A percentile compares a stretch with the other conserved stretches of the same genome.
phyloP scores from a whole-genome alignment of 768 basidiomycete species.

The Boletus tomentosulus region DNA sequence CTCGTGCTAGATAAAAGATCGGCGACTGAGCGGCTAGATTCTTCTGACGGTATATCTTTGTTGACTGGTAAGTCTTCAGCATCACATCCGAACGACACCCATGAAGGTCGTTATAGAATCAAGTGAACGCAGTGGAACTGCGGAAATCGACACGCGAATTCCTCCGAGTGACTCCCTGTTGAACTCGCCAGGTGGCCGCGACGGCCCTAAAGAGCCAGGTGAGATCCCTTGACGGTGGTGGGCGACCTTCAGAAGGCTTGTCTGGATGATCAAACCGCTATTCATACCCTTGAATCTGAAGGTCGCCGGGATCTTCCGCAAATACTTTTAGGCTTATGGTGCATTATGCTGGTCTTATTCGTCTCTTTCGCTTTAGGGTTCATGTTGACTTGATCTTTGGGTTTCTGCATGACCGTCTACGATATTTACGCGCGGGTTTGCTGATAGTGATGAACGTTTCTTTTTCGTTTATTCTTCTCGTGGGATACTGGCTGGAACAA shows the following conservation, averaged over 20 bases:
- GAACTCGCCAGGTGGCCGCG: constrained; percentile 9
- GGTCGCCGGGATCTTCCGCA: constrained; percentile 46
- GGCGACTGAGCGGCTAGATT: background rate
- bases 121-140: constrained; percentile 3
- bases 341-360: constrained; percentile 23
- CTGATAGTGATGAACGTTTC: background rate
- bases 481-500: constrained; percentile 11
- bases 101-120: constrained; percentile 14
- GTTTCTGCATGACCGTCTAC: constrained; percentile 10
- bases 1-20: constrained; percentile 10
- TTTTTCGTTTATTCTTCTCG: constrained; percentile 9
- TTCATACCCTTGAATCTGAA: constrained; percentile 41
- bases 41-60: background rate
- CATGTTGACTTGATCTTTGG: constrained; percentile 18
- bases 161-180: constrained; percentile 6
- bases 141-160: background rate
- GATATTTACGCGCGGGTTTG: constrained; percentile 9
- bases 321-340: constrained; percentile 33
- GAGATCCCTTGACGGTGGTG: constrained; percentile 43
- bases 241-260: constrained; percentile 45
- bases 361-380: constrained; percentile 23
- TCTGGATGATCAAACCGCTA: constrained; percentile 39
- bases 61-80: constrained; percentile 12
- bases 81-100: constrained; percentile 1
- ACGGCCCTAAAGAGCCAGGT: constrained; percentile 12